Conservation (phyloP, 225 moss, liverwort and hornwort genomes). For the Antitrichia curtipendula region DNA sequence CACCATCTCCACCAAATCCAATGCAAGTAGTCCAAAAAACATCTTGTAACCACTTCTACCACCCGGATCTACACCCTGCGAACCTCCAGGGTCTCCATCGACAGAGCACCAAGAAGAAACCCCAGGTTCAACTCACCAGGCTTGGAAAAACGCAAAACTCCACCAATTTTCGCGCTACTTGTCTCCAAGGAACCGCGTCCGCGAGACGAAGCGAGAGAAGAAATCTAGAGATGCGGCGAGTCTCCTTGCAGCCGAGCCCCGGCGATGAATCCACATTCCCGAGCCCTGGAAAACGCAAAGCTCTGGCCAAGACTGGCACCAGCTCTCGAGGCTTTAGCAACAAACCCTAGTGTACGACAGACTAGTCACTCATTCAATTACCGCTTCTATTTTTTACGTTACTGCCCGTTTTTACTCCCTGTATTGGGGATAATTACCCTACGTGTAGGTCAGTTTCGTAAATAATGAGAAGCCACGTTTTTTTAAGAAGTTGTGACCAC, state of each 20-base stretch:
- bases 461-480: too few relatives aligned
- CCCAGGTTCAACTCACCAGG: constrained; percentile 3
- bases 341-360: constrained; percentile 2
- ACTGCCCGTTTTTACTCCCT: background rate
- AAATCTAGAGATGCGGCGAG: background rate
- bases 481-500: too few relatives aligned
- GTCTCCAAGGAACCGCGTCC: background rate
- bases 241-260: background rate
- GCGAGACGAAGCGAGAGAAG: background rate
- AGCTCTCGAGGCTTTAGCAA: background rate
- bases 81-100: background rate
- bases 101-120: background rate
- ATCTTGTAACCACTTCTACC: background rate
- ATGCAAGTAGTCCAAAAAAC: background rate
- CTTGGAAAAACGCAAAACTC: background rate
- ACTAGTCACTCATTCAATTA: background rate
- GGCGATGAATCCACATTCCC: background rate
- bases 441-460: too few relatives aligned
- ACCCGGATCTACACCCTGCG: background rate
- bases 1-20: background rate
- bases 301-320: background rate
- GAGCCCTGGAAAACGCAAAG: background rate
- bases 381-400: background rate
- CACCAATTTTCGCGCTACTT: background rate
- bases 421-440: background rate